A percentile compares a stretch with the other conserved stretches of the same genome.
These are phyloP conservation scores for Hebeloma cylindrosporum DNA, from an alignment of 768 basidiomycete genomes.

Conservation along the genomic window DNA sequence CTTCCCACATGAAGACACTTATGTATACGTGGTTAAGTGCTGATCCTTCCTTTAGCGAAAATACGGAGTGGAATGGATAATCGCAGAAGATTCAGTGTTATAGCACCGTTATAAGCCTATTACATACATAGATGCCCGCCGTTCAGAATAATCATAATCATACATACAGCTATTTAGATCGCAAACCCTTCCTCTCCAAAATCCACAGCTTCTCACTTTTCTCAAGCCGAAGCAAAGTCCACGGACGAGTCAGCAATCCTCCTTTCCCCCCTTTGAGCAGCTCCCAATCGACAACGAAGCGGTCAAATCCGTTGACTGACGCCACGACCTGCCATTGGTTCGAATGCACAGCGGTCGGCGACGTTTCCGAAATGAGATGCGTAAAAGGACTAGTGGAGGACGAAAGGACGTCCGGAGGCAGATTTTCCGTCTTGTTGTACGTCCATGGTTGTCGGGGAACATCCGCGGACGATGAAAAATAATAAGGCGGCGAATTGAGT, in stretches of 20 bases:
- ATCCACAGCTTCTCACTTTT: slow-evolving; percentile 49
- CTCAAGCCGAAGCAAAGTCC: slow-evolving; percentile 36
- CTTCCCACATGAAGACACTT: too few species aligned
- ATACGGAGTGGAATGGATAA: too few species aligned
- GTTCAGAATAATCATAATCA: too few species aligned
- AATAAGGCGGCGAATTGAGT: slow-evolving; percentile 56
- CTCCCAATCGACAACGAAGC: slow-evolving; percentile 32
- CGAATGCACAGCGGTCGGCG: slow-evolving; percentile 23
- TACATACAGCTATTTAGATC: too few species aligned
- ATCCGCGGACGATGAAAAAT: slow-evolving; percentile 19
- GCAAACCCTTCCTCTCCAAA: slow-evolving; percentile 39
- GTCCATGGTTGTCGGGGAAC: slow-evolving; percentile 41
- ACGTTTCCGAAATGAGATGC: slow-evolving; percentile 60
- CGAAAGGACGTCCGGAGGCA: slow-evolving; percentile 44
- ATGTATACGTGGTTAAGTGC: too few species aligned
- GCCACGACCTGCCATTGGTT: slow-evolving; percentile 44
- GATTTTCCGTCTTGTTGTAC: slow-evolving; percentile 82
- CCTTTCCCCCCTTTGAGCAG: slow-evolving; percentile 18
- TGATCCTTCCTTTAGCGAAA: too few species aligned
- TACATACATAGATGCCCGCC: too few species aligned
- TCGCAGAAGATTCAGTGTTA: too few species aligned
- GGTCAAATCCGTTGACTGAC: slow-evolving; percentile 44
- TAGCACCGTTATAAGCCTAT: too few species aligned
- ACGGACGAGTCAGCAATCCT: slow-evolving; percentile 22
- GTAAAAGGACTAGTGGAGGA: slow-evolving; percentile 44